Evolutionary conservation across 371 early-diverging fungal species (phyloP).

Genomic region (Choanephora cucurbitarum): DNA sequence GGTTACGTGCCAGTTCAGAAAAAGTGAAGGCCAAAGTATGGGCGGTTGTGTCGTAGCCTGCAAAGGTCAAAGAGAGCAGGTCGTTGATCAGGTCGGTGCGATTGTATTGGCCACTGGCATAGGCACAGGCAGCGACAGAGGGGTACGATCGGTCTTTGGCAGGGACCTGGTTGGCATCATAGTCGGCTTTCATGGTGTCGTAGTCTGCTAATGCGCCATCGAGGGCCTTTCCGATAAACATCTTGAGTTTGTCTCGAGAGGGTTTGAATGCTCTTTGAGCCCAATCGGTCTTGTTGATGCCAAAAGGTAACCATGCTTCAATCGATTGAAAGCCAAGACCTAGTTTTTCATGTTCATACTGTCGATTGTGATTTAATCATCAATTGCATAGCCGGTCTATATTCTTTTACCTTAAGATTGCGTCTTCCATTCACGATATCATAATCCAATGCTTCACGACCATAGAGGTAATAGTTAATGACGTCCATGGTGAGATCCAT

Average conservation of each 20-base stretch:
- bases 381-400: neutral
- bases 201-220: constrained; percentile 27
- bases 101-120: constrained; percentile 39
- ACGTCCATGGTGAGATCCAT: constrained; percentile 52
- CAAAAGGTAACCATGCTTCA: constrained; percentile 50
- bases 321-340: constrained; percentile 49
- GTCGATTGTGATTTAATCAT: neutral
- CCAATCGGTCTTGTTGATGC: constrained; percentile 46
- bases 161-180: constrained; percentile 12
- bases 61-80: constrained; percentile 46
- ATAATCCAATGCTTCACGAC: constrained; percentile 43
- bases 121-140: constrained; percentile 44
- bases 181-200: constrained; percentile 8
- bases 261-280: constrained; percentile 38
- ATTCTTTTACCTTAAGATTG: constrained; percentile 41
- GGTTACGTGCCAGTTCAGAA: constrained; percentile 45
- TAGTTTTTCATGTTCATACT: constrained; percentile 40
- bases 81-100: constrained; percentile 40
- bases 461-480: constrained; percentile 53
- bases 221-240: constrained; percentile 42
- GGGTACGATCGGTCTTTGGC: constrained; percentile 17
- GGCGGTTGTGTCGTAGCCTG: constrained; percentile 52
- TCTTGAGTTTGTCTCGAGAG: constrained; percentile 39
- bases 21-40: constrained; percentile 51
- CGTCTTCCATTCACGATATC: constrained; percentile 38